Percentiles rank a stretch among this genome's conserved stretches.
Evolutionary conservation across 306 rosid genomes (phyloP).

Genomic region (Dalbergia oliveri): DNA sequence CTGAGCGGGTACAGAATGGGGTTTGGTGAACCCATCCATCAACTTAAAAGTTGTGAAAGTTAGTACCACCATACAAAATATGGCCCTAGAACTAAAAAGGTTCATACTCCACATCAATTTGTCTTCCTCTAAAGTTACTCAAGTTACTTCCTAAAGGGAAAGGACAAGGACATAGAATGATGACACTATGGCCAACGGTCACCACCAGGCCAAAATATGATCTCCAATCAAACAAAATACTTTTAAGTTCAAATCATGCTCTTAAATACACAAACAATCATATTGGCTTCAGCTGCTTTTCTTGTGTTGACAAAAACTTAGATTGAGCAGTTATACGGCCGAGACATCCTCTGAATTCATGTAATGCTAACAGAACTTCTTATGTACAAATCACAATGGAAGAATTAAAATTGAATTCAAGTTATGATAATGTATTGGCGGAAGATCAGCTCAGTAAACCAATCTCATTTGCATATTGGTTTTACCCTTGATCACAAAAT

Average conservation of each 20-base stretch:
- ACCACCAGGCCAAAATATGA: not conserved
- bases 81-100: conserved; percentile 11
- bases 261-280: not conserved
- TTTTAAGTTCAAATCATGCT: not conserved
- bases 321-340: too few relatives aligned
- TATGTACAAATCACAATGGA: too few relatives aligned
- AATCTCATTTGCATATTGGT: not conserved
- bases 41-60: conserved; percentile 36
- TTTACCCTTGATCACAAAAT: not conserved
- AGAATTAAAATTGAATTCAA: too few relatives aligned
- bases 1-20: not conserved
- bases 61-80: conserved; percentile 15
- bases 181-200: not conserved
- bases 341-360: too few relatives aligned
- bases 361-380: too few relatives aligned
- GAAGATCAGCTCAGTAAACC: too few relatives aligned
- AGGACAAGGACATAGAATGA: conserved; percentile 4
- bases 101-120: not conserved
- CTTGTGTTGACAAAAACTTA: too few relatives aligned
- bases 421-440: too few relatives aligned
- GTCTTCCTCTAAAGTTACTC: conserved; percentile 34
- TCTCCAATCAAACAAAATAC: not conserved
- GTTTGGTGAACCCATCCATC: conserved; percentile 44
- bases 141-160: conserved; percentile 2
- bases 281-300: not conserved